Base-by-base conservation (phyloP, 768 basidiomycete genomes). In the Amanita polypyramis region DNA sequence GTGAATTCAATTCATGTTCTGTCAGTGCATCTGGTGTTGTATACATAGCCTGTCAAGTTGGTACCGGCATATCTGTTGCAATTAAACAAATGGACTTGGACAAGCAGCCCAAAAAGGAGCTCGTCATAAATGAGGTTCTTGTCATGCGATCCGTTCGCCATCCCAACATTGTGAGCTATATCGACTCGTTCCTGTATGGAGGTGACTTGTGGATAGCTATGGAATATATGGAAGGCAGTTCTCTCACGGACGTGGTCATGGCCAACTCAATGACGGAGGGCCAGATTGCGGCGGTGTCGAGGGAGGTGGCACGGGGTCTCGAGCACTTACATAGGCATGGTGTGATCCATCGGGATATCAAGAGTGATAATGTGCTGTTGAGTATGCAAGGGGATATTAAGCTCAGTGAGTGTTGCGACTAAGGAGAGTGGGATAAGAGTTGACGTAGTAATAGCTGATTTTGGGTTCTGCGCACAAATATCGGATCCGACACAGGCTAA, bases 1-100 rank as follows among this genome's bases (percentile, higher is more conserved):
- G n/a, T n/a, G n/a, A n/a, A n/a, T n/a, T n/a, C n/a, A n/a, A n/a
- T n/a, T n/a, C n/a, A n/a, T n/a, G n/a, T n/a, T n/a, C n/a, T n/a
- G n/a, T n/a, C n/a, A 94, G 92, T 51, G 95, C 96, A 11, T 95
- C 90, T 15, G 95, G 96, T 33, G 94, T 94, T 55, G 96, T 98
- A 2, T 99, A 96, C 66, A 97, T 94, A 9, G 95, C 95, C 14
- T 96, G 96, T 61, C 94, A 97, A 70, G 86, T 95, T 52, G 93
- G 93, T 34, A 92, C 89, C 23, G 95, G 96, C 65, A 58, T 88
- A 29, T 86, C 81, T 8, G 96, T 98, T 29, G 96, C 96, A 35
- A 99, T 99, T 77, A 99, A 99, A 67, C 95, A 98, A 67, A 99
- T 98, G 96, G 96, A 99, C 72, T 76, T 99, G 25, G 94, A 97